A percentile compares a stretch with the other conserved stretches of the same genome.
phyloP scores from a whole-genome alignment of 2,329 filamentous ascomycete genomes.

The Colletotrichum tofieldiae region DNA sequence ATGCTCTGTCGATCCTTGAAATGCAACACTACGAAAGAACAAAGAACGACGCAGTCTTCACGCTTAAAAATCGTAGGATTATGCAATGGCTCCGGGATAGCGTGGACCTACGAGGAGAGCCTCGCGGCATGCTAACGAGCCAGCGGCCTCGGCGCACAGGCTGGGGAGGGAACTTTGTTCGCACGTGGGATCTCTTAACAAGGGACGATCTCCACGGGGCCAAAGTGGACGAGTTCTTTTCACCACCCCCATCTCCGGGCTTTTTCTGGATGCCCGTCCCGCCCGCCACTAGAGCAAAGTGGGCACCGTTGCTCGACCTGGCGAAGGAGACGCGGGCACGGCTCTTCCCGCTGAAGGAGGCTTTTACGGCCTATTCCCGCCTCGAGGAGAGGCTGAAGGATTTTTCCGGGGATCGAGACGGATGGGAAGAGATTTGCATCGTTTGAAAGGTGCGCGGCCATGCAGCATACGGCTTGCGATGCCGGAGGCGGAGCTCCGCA shows the following conservation, averaged over 20 bases:
- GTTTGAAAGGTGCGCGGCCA: background rate
- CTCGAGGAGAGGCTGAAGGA: too few relatives aligned
- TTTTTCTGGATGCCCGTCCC: background rate
- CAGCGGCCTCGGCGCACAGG: background rate
- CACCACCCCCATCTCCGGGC: background rate
- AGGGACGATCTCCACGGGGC: background rate
- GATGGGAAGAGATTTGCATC: background rate
- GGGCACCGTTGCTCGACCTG: background rate
- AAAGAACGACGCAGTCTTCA: accelerated
- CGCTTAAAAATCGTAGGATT: accelerated
- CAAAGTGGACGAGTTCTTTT: background rate
- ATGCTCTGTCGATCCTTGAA: background rate
- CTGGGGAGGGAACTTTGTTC: background rate
- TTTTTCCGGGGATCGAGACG: background rate
- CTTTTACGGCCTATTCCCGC: background rate
- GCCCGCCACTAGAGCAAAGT: background rate
- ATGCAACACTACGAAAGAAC: background rate
- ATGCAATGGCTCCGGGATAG: background rate
- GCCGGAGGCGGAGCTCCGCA: background rate
- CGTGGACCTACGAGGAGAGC: background rate
- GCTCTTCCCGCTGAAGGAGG: background rate
- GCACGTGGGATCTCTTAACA: background rate
- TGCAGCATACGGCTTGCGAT: background rate
- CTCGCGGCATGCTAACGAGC: background rate
- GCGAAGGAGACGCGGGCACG: background rate